Evolutionary conservation across 2,329 filamentous ascomycete species (phyloP), one percentile per base, ranked within the genome.

Genomic region (Sclerotinia sclerotiorum): DNA sequence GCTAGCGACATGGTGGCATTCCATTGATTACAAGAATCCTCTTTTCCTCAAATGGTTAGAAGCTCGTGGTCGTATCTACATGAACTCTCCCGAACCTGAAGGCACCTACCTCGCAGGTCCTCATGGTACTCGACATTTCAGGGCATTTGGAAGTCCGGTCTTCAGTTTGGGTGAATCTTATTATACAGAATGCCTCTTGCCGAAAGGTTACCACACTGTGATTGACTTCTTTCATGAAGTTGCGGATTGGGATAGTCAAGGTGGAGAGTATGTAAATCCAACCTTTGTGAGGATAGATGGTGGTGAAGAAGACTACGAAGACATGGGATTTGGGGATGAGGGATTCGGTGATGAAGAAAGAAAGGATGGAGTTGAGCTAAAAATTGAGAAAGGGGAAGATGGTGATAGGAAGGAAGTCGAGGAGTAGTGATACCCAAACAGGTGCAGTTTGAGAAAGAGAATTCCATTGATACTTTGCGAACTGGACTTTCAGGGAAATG

Each of bases 121-220:
- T 1, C 75, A 81, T 1, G 84, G 84, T 10, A 51, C 19, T 21
- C 70, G 71, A 19, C 24, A 49, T n/a, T 35, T 74, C 27, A 64
- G 81, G 0, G 72, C 78, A 15, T 81, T 85, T 55, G 89, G 90
- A 6, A 90, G 87, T 71, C 90, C 90, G 5, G 84, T 88, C 70
- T 90, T 90, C 78, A 89, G 89, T n/a, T 85, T 88, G 1, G 89
- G 89, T 4, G 87, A 90, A 70, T 73, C 79, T 1, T 76, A 82
- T 46, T 82, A 87, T 74, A 80, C 80, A 10, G 91, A 96, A 77
- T 81, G 82, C 49, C 84, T 92, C 70, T 83, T 94, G 65, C 81
- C 89, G 17, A 77, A 76, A 15, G 84, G 85, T 0, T 84, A 86
- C 71, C 73, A 76, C 17, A 77, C 80, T 2, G 84, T 91, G 35